Conservation (phyloP, 2,329 filamentous ascomycete species). For the Monosporascus ibericus region DNA sequence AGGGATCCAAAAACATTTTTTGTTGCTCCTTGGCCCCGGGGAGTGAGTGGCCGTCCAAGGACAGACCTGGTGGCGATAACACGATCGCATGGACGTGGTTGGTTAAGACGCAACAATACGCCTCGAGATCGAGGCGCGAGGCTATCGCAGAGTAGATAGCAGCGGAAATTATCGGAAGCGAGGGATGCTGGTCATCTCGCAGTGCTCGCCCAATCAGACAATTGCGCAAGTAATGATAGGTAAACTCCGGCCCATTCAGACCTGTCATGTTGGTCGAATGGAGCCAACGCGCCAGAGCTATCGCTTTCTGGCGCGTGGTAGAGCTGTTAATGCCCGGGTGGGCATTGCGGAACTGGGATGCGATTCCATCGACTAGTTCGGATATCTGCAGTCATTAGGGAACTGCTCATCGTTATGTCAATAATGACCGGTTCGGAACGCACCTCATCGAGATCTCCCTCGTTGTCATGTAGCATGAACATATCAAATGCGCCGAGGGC, state of each 20-base stretch:
- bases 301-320: conserved; percentile 61
- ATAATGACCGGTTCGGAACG: not conserved
- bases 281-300: conserved; percentile 64
- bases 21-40: conserved; percentile 32
- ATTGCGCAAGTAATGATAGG: conserved; percentile 77
- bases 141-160: conserved; percentile 83
- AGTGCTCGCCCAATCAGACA: conserved; percentile 82
- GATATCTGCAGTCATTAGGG: conserved; percentile 43
- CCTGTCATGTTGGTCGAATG: conserved; percentile 63
- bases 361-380: conserved; percentile 58
- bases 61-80: conserved; percentile 50
- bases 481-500: conserved; percentile 81
- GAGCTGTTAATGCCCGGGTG: conserved; percentile 48
- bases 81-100: conserved; percentile 82
- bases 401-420: not conserved
- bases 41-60: conserved; percentile 47
- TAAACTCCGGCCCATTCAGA: conserved; percentile 53
- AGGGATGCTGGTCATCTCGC: conserved; percentile 65
- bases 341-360: conserved; percentile 46
- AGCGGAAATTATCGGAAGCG: conserved; percentile 78
- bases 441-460: conserved; percentile 70
- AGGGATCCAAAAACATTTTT: conserved; percentile 81
- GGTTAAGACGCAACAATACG: conserved; percentile 74
- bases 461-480: conserved; percentile 70
- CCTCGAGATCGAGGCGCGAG: conserved; percentile 65